Evolutionary conservation across 2,329 filamentous ascomycete genomes (phyloP).

Genomic region (Exophiala viscosa): DNA sequence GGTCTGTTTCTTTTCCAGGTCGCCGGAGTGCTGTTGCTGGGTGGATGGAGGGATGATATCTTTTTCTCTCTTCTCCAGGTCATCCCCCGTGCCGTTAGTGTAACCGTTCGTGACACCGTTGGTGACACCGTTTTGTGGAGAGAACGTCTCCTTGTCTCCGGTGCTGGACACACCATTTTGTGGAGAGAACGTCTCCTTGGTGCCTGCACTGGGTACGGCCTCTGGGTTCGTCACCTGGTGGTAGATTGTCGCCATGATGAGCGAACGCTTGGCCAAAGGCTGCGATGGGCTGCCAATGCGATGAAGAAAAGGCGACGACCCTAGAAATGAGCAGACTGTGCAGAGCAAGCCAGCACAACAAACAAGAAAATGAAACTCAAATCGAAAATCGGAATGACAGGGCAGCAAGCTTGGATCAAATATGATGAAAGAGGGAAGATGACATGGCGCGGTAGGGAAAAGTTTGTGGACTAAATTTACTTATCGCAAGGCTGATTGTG

Average conservation of each 20-base stretch:
- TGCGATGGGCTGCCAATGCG: too few relatives aligned
- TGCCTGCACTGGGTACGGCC: not conserved
- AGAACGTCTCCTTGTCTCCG: not conserved
- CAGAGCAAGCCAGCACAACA: too few relatives aligned
- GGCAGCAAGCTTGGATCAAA: not conserved
- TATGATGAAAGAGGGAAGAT: not conserved
- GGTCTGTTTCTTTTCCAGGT: conserved; percentile 11
- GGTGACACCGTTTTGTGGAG: too few relatives aligned
- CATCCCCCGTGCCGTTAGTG: too few relatives aligned
- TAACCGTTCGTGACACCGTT: too few relatives aligned
- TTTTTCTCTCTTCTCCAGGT: too few relatives aligned
- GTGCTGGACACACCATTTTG: too few relatives aligned
- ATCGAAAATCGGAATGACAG: not conserved
- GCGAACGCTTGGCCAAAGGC: too few relatives aligned
- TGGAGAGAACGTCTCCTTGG: not conserved
- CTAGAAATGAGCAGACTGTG: too few relatives aligned
- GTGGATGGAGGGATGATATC: not conserved
- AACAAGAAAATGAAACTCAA: not conserved
- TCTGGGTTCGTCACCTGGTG: too few relatives aligned
- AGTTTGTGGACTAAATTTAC: not conserved
- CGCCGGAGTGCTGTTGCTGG: not conserved
- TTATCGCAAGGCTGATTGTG: not conserved
- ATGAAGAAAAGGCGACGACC: too few relatives aligned
- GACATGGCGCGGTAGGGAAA: not conserved
- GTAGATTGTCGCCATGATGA: too few relatives aligned